Evolutionary conservation across 441 rosid genomes (phyloP), one percentile per base, ranked within the genome.

Genomic region (Manihot esculenta): DNA sequence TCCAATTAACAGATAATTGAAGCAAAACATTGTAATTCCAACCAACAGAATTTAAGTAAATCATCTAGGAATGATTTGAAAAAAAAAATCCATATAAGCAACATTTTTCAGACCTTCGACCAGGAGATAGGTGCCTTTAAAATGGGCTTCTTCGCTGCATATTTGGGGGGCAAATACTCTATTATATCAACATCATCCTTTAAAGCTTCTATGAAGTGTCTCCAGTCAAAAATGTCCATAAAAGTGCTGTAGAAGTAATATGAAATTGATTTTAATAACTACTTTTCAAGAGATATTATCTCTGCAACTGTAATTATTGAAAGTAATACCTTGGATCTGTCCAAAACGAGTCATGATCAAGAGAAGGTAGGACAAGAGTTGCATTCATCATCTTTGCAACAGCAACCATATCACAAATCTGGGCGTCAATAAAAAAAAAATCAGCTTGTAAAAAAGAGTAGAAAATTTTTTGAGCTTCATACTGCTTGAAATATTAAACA

Each of bases 381-480:
- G 95, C 99, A 79, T 95, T 93, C 98, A 95, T 95, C 47, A 91
- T 76, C 86, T 84, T 93, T 42, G 99, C 98, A 49, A 89, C 82
- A 38, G 98, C 99, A 63, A 95, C 98, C 98, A 95, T 91, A 75
- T 92, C 98, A 76, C 98, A 95, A 69, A 93, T 95, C 98, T 95
- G 87, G 38, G 70, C 75, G 48, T 51, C n/a, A 10, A 54, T 38
- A 20, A 23, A 4, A 1, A 62, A 55, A 6, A 45, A 41, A 67
- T 74, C 20, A 74, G 68, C 53, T 18, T 38, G 7, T 8, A 38
- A 38, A 30, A 38, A 5, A 38, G 1, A 38, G 7, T 5, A 38
- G 42, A 38, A 38, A 38, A 38, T 5, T 38, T 9, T 38, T 38
- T 38, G 42, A 38, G 42, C 42, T 38, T 38, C 42, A 38, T 38